phyloP scores from a whole-genome alignment of 2,329 filamentous ascomycete genomes.

The Neofusicoccum parvum region DNA sequence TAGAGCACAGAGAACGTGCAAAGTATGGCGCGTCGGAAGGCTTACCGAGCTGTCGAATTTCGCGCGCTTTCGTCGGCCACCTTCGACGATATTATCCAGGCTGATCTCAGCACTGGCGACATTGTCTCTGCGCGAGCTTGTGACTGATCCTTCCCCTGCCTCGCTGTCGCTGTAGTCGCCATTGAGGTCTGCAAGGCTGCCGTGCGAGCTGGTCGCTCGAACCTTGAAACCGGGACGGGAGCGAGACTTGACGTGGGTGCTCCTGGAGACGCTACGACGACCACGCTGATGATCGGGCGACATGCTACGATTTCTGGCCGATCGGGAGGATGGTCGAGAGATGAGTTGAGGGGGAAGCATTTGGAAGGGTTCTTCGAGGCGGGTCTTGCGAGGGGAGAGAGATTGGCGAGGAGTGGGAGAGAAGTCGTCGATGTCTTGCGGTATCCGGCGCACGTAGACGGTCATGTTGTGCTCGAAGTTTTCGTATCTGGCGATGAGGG shows the following conservation, averaged over 20 bases:
- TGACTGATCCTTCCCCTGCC: constrained; percentile 72
- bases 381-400: constrained; percentile 56
- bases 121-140: constrained; percentile 75
- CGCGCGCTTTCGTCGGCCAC: constrained; percentile 89
- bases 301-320: constrained; percentile 74
- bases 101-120: constrained; percentile 96
- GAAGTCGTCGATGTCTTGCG: constrained; percentile 52
- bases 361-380: constrained; percentile 65
- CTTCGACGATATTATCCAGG: constrained; percentile 96
- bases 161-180: constrained; percentile 88
- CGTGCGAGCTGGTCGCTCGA: constrained; percentile 62
- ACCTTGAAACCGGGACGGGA: constrained; percentile 70
- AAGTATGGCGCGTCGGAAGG: constrained; percentile 28
- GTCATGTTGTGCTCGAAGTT: constrained; percentile 93
- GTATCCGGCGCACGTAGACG: constrained; percentile 85
- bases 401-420: constrained; percentile 51
- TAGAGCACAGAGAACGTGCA: constrained; percentile 22
- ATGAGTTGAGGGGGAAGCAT: constrained; percentile 65
- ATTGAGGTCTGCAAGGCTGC: constrained; percentile 63
- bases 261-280: constrained; percentile 76
- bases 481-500: constrained; percentile 92
- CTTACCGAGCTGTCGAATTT: constrained; percentile 97
- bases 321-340: constrained; percentile 69
- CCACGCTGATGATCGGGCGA: constrained; percentile 72
- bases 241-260: constrained; percentile 57